Percentiles rank a stretch among this genome's conserved stretches.
Evolutionary conservation across 2,329 filamentous ascomycete genomes (phyloP).

Genomic region (Tolypocladium tundrense): DNA sequence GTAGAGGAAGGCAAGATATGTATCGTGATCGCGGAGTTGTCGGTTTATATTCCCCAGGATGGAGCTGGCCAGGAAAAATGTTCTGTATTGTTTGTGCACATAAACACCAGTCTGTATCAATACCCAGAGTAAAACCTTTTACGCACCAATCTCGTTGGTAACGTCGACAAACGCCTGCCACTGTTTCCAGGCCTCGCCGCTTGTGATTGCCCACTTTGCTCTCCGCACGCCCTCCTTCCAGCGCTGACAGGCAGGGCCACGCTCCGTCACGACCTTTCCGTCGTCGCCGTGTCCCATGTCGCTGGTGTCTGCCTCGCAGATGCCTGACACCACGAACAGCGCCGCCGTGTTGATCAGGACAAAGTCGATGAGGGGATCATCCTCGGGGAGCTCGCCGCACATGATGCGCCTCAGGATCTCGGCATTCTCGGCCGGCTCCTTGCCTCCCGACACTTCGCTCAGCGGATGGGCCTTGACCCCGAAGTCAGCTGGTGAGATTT

Average conservation of each 20-base stretch:
- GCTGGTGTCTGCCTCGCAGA: slow-evolving; percentile 76
- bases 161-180: slow-evolving; percentile 78
- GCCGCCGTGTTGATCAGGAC: slow-evolving; percentile 91
- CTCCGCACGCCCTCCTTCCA: slow-evolving; percentile 93
- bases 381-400: slow-evolving; percentile 56
- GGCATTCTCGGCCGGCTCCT: slow-evolving; percentile 80
- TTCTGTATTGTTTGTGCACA: background rate
- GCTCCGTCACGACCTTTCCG: slow-evolving; percentile 68
- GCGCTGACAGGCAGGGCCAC: slow-evolving; percentile 73
- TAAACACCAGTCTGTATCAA: background rate
- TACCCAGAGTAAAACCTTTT: background rate
- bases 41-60: background rate
- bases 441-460: slow-evolving; percentile 69
- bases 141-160: slow-evolving; percentile 46
- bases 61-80: background rate
- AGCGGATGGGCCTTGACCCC: slow-evolving; percentile 68
- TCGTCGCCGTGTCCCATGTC: slow-evolving; percentile 73
- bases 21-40: background rate
- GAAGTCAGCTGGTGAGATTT: slow-evolving; percentile 74
- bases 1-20: background rate
- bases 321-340: slow-evolving; percentile 72
- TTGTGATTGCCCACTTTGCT: slow-evolving; percentile 80
- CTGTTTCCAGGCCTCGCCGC: slow-evolving; percentile 74
- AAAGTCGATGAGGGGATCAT: slow-evolving; percentile 85
- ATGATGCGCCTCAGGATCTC: slow-evolving; percentile 71